Percentiles rank a stretch among this genome's conserved stretches.
These are phyloP conservation scores for Penicillium verhagenii DNA, from an alignment of 495 filamentous ascomycete genomes.

Conservation along the genomic window DNA sequence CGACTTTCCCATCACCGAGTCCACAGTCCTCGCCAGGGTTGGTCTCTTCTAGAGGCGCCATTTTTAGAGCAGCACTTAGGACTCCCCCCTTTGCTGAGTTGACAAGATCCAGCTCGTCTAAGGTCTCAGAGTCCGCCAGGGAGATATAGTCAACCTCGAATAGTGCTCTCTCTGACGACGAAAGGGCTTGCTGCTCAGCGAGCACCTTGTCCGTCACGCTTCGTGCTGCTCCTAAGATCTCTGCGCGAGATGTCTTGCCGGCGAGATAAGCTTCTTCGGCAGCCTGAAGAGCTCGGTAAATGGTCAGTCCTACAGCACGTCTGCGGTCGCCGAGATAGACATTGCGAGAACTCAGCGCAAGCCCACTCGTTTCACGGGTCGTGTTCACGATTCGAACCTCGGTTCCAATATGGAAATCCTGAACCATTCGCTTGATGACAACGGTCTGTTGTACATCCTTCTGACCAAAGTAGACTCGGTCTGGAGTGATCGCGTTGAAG, in stretches of 20 bases:
- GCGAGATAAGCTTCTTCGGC: conserved; percentile 65
- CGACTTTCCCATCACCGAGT: conserved; percentile 64
- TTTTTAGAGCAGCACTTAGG: conserved; percentile 85
- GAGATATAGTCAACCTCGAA: conserved; percentile 91
- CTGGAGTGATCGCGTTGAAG: conserved; percentile 86
- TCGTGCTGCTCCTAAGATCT: conserved; percentile 67
- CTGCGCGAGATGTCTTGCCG: conserved; percentile 56
- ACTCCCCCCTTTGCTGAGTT: conserved; percentile 68
- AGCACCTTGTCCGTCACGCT: conserved; percentile 48
- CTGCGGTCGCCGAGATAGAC: conserved; percentile 82
- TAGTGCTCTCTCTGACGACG: conserved; percentile 58
- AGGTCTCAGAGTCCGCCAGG: conserved; percentile 73
- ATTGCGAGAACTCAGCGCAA: conserved; percentile 94
- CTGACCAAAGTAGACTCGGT: conserved; percentile 93
- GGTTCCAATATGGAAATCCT: conserved; percentile 81
- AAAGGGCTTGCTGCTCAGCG: conserved; percentile 61
- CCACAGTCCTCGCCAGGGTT: conserved; percentile 65
- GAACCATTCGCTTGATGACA: conserved; percentile 80
- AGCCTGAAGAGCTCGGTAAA: conserved; percentile 64
- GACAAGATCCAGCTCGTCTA: conserved; percentile 76
- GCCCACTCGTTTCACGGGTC: conserved; percentile 72
- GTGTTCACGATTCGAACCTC: conserved; percentile 74
- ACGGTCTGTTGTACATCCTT: conserved; percentile 98
- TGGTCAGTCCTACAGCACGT: conserved; percentile 65
- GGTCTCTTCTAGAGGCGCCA: conserved; percentile 74